These are phyloP conservation scores for Pythium folliculosum DNA, from an alignment of 352 stramenopile genomes.

Conservation along the genomic window DNA sequence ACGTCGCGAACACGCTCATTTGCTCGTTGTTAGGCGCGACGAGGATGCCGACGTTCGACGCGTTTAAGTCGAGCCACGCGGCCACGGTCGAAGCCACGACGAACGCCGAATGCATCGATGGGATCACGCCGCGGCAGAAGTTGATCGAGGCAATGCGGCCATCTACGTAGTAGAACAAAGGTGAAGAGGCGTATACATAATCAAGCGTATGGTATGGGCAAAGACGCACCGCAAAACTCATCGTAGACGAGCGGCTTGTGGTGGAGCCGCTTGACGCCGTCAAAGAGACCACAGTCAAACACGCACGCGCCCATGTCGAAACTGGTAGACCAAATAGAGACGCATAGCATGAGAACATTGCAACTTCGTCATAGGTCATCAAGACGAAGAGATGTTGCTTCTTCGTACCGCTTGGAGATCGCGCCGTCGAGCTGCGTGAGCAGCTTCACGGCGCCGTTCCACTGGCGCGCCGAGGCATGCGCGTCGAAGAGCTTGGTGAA, in stretches of 20 bases:
- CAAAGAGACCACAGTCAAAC: slow-evolving; percentile 86
- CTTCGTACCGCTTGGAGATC: slow-evolving; percentile 60
- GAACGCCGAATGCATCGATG: slow-evolving; percentile 87
- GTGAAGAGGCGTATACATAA: neutral
- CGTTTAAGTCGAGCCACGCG: slow-evolving; percentile 79
- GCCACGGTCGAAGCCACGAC: slow-evolving; percentile 81
- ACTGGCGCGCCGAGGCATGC: slow-evolving; percentile 59
- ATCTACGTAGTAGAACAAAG: slow-evolving; percentile 38
- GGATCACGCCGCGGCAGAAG: slow-evolving; percentile 66
- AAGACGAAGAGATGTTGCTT: neutral
- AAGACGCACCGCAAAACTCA: slow-evolving; percentile 76
- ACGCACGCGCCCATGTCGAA: slow-evolving; percentile 82
- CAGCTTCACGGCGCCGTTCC: slow-evolving; percentile 73
- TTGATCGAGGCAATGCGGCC: slow-evolving; percentile 81
- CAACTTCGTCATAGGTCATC: neutral
- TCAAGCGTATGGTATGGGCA: neutral
- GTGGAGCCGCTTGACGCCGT: slow-evolving; percentile 79
- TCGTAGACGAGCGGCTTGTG: slow-evolving; percentile 83
- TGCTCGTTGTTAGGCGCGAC: slow-evolving; percentile 86
- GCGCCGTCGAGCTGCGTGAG: slow-evolving; percentile 65
- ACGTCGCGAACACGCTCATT: slow-evolving; percentile 88
- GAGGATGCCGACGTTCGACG: slow-evolving; percentile 76
- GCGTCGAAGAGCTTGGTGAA: slow-evolving; percentile 74
- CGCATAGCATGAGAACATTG: neutral
- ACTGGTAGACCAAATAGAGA: slow-evolving; percentile 27